Evolutionary conservation across 371 early-diverging fungal genomes (phyloP), one percentile per base, ranked within the genome.

Genomic region (Basidiobolus meristosporus): DNA sequence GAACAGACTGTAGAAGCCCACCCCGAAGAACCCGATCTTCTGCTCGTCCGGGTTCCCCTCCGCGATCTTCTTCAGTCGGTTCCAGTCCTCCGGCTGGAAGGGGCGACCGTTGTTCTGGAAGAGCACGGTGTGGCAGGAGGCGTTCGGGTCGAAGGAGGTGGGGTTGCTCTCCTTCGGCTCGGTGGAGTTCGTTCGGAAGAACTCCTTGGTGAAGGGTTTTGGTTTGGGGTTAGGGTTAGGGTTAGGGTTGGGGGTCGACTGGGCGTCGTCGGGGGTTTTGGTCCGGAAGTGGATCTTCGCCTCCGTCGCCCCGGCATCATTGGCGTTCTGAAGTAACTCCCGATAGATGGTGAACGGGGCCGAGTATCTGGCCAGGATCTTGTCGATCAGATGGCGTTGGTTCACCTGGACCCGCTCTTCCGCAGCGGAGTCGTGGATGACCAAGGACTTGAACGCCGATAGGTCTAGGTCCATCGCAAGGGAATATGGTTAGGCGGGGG

Each of bases 371-470:
- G 86, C 89, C 11, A 88, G 60, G 31, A 90, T 85, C 65, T 91
- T 89, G 57, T 91, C 91, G 45, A 91, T 87, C 31, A 91, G 64
- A 52, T 85, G 86, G 18, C 91, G 67, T 53, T 89, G 90, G 56
- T 91, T 89, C 2, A 86, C 84, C 63, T 65, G 59, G 12, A 70
- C 63, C 34, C n/a, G n/a, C n/a, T n/a, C n/a, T n/a, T n/a, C n/a
- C n/a, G n/a, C n/a, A n/a, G n/a, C n/a, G n/a, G n/a, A n/a, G n/a
- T n/a, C n/a, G n/a, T n/a, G n/a, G n/a, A n/a, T n/a, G n/a, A n/a
- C n/a, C n/a, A n/a, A n/a, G n/a, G n/a, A n/a, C n/a, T n/a, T n/a
- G n/a, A n/a, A n/a, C n/a, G n/a, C n/a, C n/a, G n/a, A n/a, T n/a
- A n/a, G n/a, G n/a, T n/a, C n/a, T n/a, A n/a, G n/a, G n/a, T n/a